Conservation (phyloP, 371 early-diverging fungal genomes). For the Mucor racemosus region DNA sequence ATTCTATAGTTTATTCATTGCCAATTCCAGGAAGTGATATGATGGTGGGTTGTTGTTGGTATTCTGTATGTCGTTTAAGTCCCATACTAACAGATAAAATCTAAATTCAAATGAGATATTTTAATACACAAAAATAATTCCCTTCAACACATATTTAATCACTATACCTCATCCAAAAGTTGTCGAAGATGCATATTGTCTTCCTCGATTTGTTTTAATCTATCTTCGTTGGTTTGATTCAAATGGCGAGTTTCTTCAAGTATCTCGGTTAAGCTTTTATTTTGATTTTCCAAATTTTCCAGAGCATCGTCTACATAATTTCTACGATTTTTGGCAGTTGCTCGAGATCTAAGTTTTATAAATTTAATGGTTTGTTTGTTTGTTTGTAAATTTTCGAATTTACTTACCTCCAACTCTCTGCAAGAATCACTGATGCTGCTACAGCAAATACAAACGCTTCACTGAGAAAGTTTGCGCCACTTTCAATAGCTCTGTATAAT, state of each 20-base stretch:
- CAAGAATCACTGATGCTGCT: conserved; percentile 77
- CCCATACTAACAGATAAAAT: conserved; percentile 61
- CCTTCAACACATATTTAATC: neutral
- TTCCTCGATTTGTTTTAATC: conserved; percentile 49
- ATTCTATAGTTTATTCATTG: conserved; percentile 12
- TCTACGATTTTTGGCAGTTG: conserved; percentile 65
- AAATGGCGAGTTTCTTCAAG: conserved; percentile 42
- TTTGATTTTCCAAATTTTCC: conserved; percentile 62
- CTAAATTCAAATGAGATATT: conserved; percentile 10
- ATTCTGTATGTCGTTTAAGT: conserved; percentile 56
- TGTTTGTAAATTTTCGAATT: neutral
- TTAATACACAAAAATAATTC: too few relatives aligned
- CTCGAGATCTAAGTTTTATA: conserved; percentile 57
- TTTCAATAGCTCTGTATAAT: conserved; percentile 75
- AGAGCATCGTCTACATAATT: conserved; percentile 75
- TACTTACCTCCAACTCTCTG: conserved; percentile 65
- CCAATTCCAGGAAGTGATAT: conserved; percentile 31
- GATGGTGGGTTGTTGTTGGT: conserved; percentile 44
- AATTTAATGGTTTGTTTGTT: neutral
- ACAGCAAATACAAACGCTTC: conserved; percentile 88
- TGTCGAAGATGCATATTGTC: conserved; percentile 54
- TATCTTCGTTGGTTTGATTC: conserved; percentile 37
- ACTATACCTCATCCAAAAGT: conserved; percentile 53
- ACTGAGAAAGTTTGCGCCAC: conserved; percentile 86
- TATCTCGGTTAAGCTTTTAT: conserved; percentile 42